Evolutionary conservation across 2,329 filamentous ascomycete genomes (phyloP).

Genomic region (Colletotrichum orbiculare): DNA sequence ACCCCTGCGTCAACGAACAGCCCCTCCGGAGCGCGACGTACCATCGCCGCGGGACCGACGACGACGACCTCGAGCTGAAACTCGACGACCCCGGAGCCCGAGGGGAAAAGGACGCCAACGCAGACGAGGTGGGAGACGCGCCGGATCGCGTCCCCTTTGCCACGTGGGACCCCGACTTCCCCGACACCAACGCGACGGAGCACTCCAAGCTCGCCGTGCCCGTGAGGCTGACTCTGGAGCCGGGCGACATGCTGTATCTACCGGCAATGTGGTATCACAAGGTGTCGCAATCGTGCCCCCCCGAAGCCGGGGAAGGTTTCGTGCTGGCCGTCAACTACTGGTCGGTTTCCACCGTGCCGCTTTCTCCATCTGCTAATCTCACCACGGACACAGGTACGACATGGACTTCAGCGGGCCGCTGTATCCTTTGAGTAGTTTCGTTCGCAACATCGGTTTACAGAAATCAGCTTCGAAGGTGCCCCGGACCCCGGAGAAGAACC

Average conservation of each 20-base stretch:
- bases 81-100: slow-evolving; percentile 37
- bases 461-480: not conserved
- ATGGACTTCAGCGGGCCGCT: slow-evolving; percentile 80
- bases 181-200: slow-evolving; percentile 58
- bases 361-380: not conserved
- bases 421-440: slow-evolving; percentile 70
- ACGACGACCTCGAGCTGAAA: slow-evolving; percentile 33
- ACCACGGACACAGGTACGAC: slow-evolving; percentile 70
- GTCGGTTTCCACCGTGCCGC: slow-evolving; percentile 52
- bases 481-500: not conserved
- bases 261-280: slow-evolving; percentile 87
- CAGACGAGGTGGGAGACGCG: slow-evolving; percentile 42
- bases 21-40: slow-evolving; percentile 70
- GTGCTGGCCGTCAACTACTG: slow-evolving; percentile 87
- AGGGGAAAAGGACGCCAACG: slow-evolving; percentile 35
- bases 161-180: slow-evolving; percentile 78
- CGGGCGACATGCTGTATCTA: slow-evolving; percentile 85
- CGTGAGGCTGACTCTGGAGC: slow-evolving; percentile 73
- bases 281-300: slow-evolving; percentile 74
- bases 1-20: slow-evolving; percentile 75
- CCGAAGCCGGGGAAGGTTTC: slow-evolving; percentile 75
- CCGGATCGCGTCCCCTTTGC: slow-evolving; percentile 69
- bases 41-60: slow-evolving; percentile 45
- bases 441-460: slow-evolving; percentile 50
- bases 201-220: slow-evolving; percentile 72